These are phyloP conservation scores for Musa itinerans DNA, from an alignment of 176 grass and related monocot species.

Conservation along the genomic window DNA sequence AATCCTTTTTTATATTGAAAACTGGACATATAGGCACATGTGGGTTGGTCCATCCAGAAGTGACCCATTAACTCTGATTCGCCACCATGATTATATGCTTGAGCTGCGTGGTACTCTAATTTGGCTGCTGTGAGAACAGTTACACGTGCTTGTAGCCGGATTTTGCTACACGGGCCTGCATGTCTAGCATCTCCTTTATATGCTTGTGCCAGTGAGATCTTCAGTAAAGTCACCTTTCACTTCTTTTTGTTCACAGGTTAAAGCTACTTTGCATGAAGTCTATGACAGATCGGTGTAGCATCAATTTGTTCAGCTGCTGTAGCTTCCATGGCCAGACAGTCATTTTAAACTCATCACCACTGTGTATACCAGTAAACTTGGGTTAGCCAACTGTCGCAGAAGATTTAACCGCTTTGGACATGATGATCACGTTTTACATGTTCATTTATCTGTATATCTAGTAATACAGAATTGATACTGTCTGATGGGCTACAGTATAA, in stretches of 20 bases:
- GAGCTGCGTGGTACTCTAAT: too few relatives aligned
- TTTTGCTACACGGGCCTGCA: neutral
- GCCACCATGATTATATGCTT: too few relatives aligned
- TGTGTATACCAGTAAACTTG: neutral
- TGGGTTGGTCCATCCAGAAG: too few relatives aligned
- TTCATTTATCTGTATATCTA: too few relatives aligned
- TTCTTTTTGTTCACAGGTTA: slow-evolving; percentile 63
- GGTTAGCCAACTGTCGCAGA: neutral
- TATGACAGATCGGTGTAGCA: slow-evolving; percentile 58
- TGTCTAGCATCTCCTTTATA: neutral
- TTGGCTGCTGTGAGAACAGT: too few relatives aligned
- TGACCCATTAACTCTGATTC: too few relatives aligned
- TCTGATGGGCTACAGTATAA: too few relatives aligned
- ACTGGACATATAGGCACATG: too few relatives aligned
- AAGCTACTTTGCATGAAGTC: slow-evolving; percentile 53
- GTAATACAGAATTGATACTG: too few relatives aligned
- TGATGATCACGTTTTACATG: too few relatives aligned
- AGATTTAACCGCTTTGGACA: neutral
- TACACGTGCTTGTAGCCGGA: too few relatives aligned
- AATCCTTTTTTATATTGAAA: too few relatives aligned
- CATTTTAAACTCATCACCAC: neutral
- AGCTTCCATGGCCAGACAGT: neutral
- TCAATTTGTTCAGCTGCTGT: neutral
- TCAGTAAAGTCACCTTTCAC: slow-evolving; percentile 1
- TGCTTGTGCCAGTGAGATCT: slow-evolving; percentile 10